These are phyloP conservation scores for Penicillium parvum DNA, from an alignment of 495 filamentous ascomycete species.

Conservation along the genomic window DNA sequence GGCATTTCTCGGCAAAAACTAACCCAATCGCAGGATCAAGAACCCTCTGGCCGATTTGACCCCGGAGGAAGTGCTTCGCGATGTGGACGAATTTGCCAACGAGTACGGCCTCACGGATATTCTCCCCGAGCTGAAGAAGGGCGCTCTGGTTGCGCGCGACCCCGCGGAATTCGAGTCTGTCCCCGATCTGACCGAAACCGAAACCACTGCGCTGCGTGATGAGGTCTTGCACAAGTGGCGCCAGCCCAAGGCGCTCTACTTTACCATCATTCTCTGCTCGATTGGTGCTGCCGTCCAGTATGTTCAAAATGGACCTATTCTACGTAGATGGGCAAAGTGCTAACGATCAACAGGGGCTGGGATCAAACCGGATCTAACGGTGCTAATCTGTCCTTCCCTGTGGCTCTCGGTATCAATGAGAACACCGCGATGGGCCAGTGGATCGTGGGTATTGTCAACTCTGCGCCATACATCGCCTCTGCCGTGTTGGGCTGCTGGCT, in stretches of 20 bases:
- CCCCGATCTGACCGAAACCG: conserved; percentile 51
- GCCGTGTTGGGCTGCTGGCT: conserved; percentile 51
- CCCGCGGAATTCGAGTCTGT: conserved; percentile 53
- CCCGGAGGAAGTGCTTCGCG: conserved; percentile 44
- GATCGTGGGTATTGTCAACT: conserved; percentile 61
- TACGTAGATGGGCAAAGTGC: not conserved
- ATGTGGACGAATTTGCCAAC: conserved; percentile 54
- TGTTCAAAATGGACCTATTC: conserved; percentile 9
- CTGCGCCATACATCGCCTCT: conserved; percentile 41
- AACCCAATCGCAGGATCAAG: conserved; percentile 45
- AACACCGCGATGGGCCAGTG: conserved; percentile 43
- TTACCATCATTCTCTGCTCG: conserved; percentile 65
- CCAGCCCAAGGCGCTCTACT: conserved; percentile 60
- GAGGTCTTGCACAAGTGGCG: conserved; percentile 62
- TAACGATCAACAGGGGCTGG: conserved; percentile 46
- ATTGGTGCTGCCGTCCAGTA: conserved; percentile 67
- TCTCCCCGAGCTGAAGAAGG: conserved; percentile 48
- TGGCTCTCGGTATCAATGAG: conserved; percentile 53
- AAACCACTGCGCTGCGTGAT: conserved; percentile 48
- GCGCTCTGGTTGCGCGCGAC: conserved; percentile 61
- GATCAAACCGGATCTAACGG: conserved; percentile 74
- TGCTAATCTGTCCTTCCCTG: conserved; percentile 60
- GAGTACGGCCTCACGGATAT: conserved; percentile 45
- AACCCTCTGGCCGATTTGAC: conserved; percentile 58
- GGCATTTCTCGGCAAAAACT: not conserved